A percentile compares a stretch with the other conserved stretches of the same genome.
Evolutionary conservation across 2,329 filamentous ascomycete genomes (phyloP).

Genomic region (Didymella sp.): DNA sequence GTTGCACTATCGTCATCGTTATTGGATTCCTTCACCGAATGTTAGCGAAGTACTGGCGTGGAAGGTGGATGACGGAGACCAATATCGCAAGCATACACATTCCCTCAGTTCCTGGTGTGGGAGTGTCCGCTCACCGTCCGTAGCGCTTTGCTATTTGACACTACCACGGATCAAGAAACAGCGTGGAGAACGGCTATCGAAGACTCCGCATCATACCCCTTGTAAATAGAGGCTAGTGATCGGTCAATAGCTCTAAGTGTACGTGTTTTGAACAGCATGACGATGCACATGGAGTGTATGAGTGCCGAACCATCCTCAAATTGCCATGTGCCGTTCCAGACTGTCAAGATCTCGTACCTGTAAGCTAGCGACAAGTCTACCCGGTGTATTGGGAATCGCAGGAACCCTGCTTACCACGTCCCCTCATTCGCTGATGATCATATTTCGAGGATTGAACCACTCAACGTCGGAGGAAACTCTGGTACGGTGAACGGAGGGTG

Average conservation of each 20-base stretch:
- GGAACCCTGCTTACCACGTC: neutral
- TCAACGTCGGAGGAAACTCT: neutral
- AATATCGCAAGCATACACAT: neutral
- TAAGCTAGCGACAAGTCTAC: neutral
- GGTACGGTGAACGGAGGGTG: constrained; percentile 5
- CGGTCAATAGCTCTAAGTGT: neutral
- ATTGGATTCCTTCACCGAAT: neutral
- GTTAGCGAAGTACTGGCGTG: neutral
- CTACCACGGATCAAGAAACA: neutral
- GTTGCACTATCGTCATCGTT: neutral
- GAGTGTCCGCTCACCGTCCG: neutral
- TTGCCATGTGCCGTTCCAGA: neutral
- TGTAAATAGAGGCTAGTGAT: neutral
- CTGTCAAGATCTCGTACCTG: neutral
- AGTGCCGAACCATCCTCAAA: neutral
- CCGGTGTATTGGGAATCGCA: neutral
- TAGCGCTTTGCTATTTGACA: neutral
- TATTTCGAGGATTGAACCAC: neutral
- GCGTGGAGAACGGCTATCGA: neutral
- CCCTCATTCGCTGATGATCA: neutral
- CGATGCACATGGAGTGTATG: neutral
- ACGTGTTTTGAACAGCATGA: neutral
- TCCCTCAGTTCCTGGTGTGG: too few species aligned
- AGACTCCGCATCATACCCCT: neutral
- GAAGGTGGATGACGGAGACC: neutral